Conservation (phyloP, 257 asterid genomes). For the Jaltomata sinuosa region DNA sequence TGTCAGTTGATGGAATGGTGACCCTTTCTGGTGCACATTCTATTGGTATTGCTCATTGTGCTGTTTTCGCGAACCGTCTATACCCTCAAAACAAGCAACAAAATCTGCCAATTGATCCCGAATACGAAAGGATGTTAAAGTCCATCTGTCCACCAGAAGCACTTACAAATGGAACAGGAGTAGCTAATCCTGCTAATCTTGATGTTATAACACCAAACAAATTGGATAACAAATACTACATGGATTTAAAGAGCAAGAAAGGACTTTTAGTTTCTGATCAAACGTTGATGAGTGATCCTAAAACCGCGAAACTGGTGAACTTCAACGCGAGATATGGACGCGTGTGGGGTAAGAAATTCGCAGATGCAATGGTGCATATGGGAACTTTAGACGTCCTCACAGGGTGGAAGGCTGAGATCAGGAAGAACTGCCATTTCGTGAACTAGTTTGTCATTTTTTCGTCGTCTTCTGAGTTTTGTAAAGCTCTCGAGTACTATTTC, state of each 20-base stretch:
- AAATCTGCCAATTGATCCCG: conserved; percentile 29
- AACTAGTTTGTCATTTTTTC: too few species aligned
- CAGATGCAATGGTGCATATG: conserved; percentile 60
- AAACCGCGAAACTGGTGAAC: conserved; percentile 28
- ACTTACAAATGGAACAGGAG: not conserved
- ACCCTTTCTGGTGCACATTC: conserved; percentile 65
- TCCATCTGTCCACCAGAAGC: conserved; percentile 37
- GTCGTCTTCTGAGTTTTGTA: too few species aligned
- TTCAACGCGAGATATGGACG: conserved; percentile 15
- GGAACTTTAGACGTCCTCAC: conserved; percentile 36
- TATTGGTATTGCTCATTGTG: conserved; percentile 42
- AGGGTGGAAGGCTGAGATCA: conserved; percentile 32
- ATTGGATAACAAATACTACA: conserved; percentile 41
- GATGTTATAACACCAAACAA: conserved; percentile 25
- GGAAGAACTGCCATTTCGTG: not conserved
- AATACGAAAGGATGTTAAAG: conserved; percentile 21
- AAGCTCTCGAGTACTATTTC: too few species aligned
- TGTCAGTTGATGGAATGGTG: conserved; percentile 61
- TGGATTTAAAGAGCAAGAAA: conserved; percentile 13
- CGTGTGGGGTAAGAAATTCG: conserved; percentile 42
- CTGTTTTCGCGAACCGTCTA: conserved; percentile 26
- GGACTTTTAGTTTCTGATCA: conserved; percentile 48
- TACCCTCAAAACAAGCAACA: conserved; percentile 20
- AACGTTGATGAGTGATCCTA: conserved; percentile 21
- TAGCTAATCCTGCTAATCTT: conserved; percentile 15